Evolutionary conservation across 768 basidiomycete species (phyloP).

Genomic region (Lentinula guzmanii): DNA sequence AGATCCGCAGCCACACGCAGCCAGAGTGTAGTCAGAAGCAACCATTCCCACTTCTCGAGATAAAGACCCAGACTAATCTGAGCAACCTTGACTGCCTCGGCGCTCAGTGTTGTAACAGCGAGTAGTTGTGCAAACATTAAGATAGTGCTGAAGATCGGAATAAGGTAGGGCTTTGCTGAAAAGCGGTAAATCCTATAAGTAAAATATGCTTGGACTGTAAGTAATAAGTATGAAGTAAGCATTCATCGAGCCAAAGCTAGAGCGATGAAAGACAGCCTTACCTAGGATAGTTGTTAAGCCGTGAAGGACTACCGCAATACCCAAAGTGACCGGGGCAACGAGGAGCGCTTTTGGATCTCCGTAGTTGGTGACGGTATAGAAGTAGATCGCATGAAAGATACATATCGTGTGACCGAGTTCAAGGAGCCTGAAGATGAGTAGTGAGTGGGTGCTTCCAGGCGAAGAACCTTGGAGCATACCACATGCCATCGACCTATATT

Average conservation of each 20-base stretch:
- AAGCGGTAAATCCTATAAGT: conserved; percentile 1
- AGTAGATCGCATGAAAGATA: conserved; percentile 2
- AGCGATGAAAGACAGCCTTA: neutral
- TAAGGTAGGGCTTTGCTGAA: neutral
- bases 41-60: conserved; percentile 5
- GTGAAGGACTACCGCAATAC: conserved; percentile 1
- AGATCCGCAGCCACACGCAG: conserved; percentile 3
- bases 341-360: neutral
- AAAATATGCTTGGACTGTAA: conserved; percentile 1
- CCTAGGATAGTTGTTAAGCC: neutral
- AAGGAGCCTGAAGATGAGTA: neutral
- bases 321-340: neutral
- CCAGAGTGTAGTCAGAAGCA: conserved; percentile 1
- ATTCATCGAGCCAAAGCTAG: neutral
- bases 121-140: conserved; percentile 3
- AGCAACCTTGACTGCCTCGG: neutral
- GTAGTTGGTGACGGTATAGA: neutral
- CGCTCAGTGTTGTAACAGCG: neutral
- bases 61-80: neutral
- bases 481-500: neutral
- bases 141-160: neutral
- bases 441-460: neutral
- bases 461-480: neutral
- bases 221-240: neutral
- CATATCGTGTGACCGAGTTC: conserved; percentile 2